Base-by-base conservation (phyloP, 768 basidiomycete genomes). In the Macrolepiota dolichaula region DNA sequence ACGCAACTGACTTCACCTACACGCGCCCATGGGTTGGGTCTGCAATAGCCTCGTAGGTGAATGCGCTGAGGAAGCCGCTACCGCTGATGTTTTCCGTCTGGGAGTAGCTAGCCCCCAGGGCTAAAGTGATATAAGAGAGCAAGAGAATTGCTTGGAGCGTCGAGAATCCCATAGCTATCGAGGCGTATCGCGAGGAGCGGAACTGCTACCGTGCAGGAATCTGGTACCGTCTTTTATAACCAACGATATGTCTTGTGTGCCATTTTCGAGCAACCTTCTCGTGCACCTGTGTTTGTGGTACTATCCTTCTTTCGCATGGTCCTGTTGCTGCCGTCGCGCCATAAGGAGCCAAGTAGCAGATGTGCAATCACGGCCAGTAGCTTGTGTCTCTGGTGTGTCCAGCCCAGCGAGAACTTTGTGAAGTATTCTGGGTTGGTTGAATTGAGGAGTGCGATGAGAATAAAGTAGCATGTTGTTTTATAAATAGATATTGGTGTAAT, bases 21-120 rank as follows among this genome's bases (percentile, higher is more conserved):
- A 90, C 88, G 55, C 86, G 77, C 29, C 87, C 87, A 63, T 86
- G 76, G 6, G 87, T 88, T 3, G 87, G 87, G 66, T 89, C 88
- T 1, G 80, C 15, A 42, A 83, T 79, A 19, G 75, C 74, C 65
- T 84, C 66, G 65, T 78, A 79, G 3, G 68, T 63, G 66, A 89
- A 89, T 10, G 76, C 69, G n/a, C 73, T 71, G 59, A 83, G 76
- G 65, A 89, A 87, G 19, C 73, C 76, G 62, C 65, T 63, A 17
- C 84, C 81, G 10, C 72, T 66, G 67, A 78, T 73, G 59, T 76
- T 84, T 57, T 81, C 82, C 25, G 76, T 72, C 61, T 74, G 71
- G 7, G 64, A 59, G 68, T 89, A 88, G 0, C 74, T 76, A 9
- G 77, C 81, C 32, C 77, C 79, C 10, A 74, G 67, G n/a, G 65